Evolutionary conservation across 2,329 filamentous ascomycete species (phyloP), one percentile per base, ranked within the genome.

Genomic region (Hypoxylon sp.): DNA sequence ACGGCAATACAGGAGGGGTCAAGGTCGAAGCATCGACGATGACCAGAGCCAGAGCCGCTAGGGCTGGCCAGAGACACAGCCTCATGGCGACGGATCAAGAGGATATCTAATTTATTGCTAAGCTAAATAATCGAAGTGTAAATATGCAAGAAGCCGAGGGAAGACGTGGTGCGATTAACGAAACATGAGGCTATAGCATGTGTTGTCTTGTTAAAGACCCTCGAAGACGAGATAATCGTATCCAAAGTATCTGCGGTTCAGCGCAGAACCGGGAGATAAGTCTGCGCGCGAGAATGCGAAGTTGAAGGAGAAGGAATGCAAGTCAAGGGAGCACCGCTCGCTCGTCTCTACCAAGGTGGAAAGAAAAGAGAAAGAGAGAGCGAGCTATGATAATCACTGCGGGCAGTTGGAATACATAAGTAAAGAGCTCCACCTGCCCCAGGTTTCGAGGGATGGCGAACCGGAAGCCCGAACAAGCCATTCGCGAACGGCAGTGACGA

Each of bases 1-100:
- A 77, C 7, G 86, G 86, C 40, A 89, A 72, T 6, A 87, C 85
- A 2, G 85, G 83, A 5, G 86, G 86, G 2, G 82, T 85, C 45
- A 88, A 78, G 3, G 79, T 83, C 30, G 85, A 87, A 48, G 83
- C 84, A 70, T 79, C 71, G 68, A 78, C 80, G 45, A 78, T 56
- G 62, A 76, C 75, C 68, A 74, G 76, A 61, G 77, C 72, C 69
- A 78, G 61, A 45, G 71, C 74, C 64, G 70, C 62, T 40, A 78
- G 54, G 63, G 69, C 69, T 18, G 72, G 65, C 72, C 71, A 73
- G 42, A 75, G 49, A 67, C 54, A 67, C 55, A 72, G 42, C 65
- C 69, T 76, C 75, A 77, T 77, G 68, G 63, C 66, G 65, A 53
- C 22, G 38, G 46, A 57, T 61, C 22, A 52, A 49, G 28, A 14